Conservation (phyloP, 345 rosid species). For the Trapa incisa region DNA sequence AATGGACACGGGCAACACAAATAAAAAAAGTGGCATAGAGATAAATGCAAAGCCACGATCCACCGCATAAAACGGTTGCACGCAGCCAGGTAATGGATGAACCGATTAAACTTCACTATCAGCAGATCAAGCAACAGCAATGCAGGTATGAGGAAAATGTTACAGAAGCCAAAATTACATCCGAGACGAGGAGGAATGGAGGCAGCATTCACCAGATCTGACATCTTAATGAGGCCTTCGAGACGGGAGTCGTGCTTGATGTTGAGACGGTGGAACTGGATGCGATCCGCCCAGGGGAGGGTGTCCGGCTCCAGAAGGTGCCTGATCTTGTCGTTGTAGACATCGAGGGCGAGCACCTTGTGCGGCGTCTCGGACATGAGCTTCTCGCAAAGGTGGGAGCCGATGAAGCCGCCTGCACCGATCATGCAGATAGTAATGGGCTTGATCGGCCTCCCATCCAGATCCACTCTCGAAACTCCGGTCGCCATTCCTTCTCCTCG, state of each 20-base stretch:
- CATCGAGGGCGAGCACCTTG: constrained; percentile 85
- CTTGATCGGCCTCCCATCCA: constrained; percentile 70
- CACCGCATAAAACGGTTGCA: neutral
- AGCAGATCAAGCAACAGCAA: neutral
- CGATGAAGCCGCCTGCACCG: constrained; percentile 99
- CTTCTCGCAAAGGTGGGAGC: constrained; percentile 95
- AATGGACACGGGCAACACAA: neutral
- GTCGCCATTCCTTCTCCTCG: constrained; percentile 9
- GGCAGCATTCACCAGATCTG: constrained; percentile 61
- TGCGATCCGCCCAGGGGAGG: constrained; percentile 51
- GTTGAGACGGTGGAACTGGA: constrained; percentile 97
- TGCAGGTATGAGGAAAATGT: neutral
- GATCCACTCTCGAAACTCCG: constrained; percentile 40
- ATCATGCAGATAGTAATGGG: constrained; percentile 93
- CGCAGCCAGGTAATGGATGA: neutral
- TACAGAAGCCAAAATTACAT: neutral
- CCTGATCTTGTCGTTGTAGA: constrained; percentile 92
- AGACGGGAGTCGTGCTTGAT: constrained; percentile 95
- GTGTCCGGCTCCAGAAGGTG: constrained; percentile 76
- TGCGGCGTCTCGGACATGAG: constrained; percentile 73
- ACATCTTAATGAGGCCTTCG: constrained; percentile 92
- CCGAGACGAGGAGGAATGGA: neutral
- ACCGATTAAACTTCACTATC: neutral
- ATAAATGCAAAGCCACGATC: neutral
- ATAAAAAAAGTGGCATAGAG: neutral